Evolutionary conservation across 805 yeast species (phyloP), one percentile per base, ranked within the genome.

Genomic region (Metschnikowia aberdeeniae): DNA sequence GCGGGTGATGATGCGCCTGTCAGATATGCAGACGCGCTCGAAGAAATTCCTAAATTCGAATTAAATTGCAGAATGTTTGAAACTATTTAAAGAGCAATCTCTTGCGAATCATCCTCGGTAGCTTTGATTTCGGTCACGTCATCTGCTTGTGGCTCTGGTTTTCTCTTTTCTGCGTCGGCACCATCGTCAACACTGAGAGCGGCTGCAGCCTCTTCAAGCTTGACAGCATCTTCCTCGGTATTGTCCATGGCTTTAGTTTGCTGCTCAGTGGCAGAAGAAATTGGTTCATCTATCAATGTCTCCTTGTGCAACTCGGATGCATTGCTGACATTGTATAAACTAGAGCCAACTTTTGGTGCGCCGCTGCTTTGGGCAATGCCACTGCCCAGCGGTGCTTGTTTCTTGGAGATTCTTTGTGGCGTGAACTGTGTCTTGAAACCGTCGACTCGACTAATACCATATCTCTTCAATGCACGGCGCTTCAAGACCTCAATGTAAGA

Each of bases 401-500:
- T 49, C 28, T 33, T 50, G 12, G 49, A 45, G 12, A 54, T 42
- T 36, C 63, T 56, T 30, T 59, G 68, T 7, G 75, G 75, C 6
- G 66, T 61, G 52, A 66, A 71, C 4, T 68, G 55, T 5, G 76
- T 71, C 30, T 58, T 57, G 54, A 64, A 71, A 26, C 56, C 56
- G 20, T 66, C 71, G 8, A 53, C 57, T 42, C 62, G 57, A n/a
- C 62, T 49, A 35, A 72, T 58, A 4, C 76, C 76, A 45, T 62
- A 62, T 44, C 60, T 64, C 49, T 62, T 66, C 57, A 72, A 69
- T 7, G 75, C 66, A 50, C 75, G 60, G 46, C 63, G 65, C 56
- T 68, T 72, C 54, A 67, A 62, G 8, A 69, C 69, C 31, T 72
- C 76, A 34, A 72, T 58, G 53, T 71, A 72, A n/a, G 62, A 58